Evolutionary conservation across 495 filamentous ascomycete species (phyloP).

Genomic region (Xylaria venustula): DNA sequence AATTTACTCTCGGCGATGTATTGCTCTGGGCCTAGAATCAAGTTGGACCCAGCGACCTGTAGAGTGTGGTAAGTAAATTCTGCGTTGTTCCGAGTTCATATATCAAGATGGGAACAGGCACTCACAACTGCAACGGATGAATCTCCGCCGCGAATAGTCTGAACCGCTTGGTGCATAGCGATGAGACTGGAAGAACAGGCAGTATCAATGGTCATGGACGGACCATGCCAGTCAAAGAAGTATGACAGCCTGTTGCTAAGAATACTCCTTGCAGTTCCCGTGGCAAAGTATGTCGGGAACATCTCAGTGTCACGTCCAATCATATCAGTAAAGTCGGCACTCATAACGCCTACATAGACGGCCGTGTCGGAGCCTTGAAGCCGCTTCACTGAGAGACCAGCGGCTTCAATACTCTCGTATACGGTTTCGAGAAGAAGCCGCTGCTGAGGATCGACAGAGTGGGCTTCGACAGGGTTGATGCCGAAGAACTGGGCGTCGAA

Average conservation of each 20-base stretch:
- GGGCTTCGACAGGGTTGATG: conserved; percentile 29
- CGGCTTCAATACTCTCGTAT: conserved; percentile 36
- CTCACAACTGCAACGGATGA: conserved; percentile 40
- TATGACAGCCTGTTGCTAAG: conserved; percentile 52
- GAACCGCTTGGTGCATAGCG: conserved; percentile 50
- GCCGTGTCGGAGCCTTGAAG: conserved; percentile 46
- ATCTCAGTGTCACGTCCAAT: conserved; percentile 37
- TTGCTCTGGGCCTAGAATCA: conserved; percentile 35
- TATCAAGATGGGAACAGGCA: not conserved
- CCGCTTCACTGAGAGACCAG: conserved; percentile 38
- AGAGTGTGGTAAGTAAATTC: not conserved
- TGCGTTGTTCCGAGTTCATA: conserved; percentile 11
- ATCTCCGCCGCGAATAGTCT: conserved; percentile 47
- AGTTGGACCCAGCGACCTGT: not conserved
- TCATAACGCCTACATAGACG: conserved; percentile 49
- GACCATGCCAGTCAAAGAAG: conserved; percentile 57
- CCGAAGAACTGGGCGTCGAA: conserved; percentile 46
- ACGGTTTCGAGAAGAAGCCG: conserved; percentile 36
- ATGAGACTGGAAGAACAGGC: conserved; percentile 57
- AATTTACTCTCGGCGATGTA: conserved; percentile 24
- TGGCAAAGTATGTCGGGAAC: conserved; percentile 41
- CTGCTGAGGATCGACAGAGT: conserved; percentile 33
- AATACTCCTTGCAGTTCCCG: conserved; percentile 34
- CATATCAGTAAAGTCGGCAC: conserved; percentile 43
- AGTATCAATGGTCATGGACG: conserved; percentile 57